A percentile compares a stretch with the other conserved stretches of the same genome.
Conservation (phyloP, 352 stramenopile species). For the Pythium oligandrum region DNA sequence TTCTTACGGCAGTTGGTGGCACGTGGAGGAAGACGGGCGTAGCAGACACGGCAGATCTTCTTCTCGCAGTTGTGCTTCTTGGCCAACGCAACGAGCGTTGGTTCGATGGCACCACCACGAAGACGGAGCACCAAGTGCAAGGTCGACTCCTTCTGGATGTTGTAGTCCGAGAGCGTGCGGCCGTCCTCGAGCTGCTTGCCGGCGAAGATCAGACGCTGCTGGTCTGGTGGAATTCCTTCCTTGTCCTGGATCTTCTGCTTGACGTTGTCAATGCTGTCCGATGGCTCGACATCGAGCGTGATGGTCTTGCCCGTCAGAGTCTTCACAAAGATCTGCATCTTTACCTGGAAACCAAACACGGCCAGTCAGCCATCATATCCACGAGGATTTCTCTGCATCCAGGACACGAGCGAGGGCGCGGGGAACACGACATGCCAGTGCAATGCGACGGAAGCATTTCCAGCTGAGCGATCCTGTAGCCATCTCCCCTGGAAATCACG, state of each 20-base stretch:
- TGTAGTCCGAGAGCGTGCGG: slow-evolving; percentile 25
- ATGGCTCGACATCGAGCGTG: slow-evolving; percentile 95
- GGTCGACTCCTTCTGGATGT: slow-evolving; percentile 85
- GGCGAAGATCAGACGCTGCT: slow-evolving; percentile 71
- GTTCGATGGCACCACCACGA: slow-evolving; percentile 93
- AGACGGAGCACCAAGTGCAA: slow-evolving; percentile 96
- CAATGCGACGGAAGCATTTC: too few species aligned
- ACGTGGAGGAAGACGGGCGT: slow-evolving; percentile 97
- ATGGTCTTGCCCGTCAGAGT: slow-evolving; percentile 97
- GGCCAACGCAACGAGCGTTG: slow-evolving; percentile 95
- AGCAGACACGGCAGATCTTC: slow-evolving; percentile 99
- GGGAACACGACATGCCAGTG: too few species aligned
- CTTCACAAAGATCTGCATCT: slow-evolving; percentile 98
- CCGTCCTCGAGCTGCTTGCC: slow-evolving; percentile 26
- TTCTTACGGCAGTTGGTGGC: slow-evolving; percentile 99
- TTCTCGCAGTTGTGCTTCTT: slow-evolving; percentile 99
- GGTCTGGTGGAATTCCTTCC: slow-evolving; percentile 91
- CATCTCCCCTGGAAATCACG: too few species aligned
- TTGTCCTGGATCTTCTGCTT: slow-evolving; percentile 96
- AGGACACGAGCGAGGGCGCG: background rate
- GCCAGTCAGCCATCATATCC: background rate
- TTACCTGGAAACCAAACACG: slow-evolving; percentile 24
- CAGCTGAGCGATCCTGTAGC: too few species aligned
- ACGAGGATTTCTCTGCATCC: background rate
- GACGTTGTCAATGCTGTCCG: slow-evolving; percentile 98